Percentiles rank a stretch among this genome's conserved stretches.
Conservation (phyloP, 805 yeast species). For the Naumovozyma dairenensis region DNA sequence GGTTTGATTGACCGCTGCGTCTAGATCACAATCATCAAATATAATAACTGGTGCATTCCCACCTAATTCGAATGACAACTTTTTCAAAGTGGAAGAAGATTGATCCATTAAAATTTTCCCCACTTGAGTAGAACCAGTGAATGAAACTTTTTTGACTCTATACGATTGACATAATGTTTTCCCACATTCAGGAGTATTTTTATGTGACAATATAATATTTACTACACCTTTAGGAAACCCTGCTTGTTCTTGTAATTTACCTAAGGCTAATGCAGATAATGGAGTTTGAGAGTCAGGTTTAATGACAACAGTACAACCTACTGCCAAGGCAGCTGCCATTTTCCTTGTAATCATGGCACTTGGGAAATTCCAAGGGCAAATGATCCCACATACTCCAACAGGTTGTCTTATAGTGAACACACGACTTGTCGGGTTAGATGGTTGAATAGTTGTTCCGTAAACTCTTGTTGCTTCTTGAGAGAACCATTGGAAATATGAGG, state of each 20-base stretch:
- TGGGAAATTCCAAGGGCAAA: slow-evolving; percentile 64
- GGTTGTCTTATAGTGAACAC: slow-evolving; percentile 48
- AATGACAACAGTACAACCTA: slow-evolving; percentile 50
- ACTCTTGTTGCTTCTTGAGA: slow-evolving; percentile 53
- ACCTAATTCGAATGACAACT: slow-evolving; percentile 54
- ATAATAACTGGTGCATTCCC: slow-evolving; percentile 60
- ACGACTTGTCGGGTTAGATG: slow-evolving; percentile 41
- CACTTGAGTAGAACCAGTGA: slow-evolving; percentile 56
- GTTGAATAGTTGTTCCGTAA: slow-evolving; percentile 50
- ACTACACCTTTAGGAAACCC: slow-evolving; percentile 52
- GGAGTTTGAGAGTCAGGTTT: slow-evolving; percentile 60
- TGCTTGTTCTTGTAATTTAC: slow-evolving; percentile 44
- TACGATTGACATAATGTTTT: slow-evolving; percentile 39
- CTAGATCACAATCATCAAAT: slow-evolving; percentile 50
- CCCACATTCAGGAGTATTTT: slow-evolving; percentile 45
- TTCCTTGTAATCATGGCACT: slow-evolving; percentile 59
- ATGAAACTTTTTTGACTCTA: slow-evolving; percentile 45
- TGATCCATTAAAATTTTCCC: slow-evolving; percentile 53
- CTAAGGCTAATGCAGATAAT: slow-evolving; percentile 48
- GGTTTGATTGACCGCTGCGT: slow-evolving; percentile 43
- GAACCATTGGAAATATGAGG: slow-evolving; percentile 82
- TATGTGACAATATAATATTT: slow-evolving; percentile 42
- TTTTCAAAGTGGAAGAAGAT: slow-evolving; percentile 47
- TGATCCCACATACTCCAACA: slow-evolving; percentile 53
- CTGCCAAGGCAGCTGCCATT: slow-evolving; percentile 57